These are phyloP conservation scores for Zygosaccharomyces rouxii DNA, from an alignment of 805 yeast species.

Conservation along the genomic window DNA sequence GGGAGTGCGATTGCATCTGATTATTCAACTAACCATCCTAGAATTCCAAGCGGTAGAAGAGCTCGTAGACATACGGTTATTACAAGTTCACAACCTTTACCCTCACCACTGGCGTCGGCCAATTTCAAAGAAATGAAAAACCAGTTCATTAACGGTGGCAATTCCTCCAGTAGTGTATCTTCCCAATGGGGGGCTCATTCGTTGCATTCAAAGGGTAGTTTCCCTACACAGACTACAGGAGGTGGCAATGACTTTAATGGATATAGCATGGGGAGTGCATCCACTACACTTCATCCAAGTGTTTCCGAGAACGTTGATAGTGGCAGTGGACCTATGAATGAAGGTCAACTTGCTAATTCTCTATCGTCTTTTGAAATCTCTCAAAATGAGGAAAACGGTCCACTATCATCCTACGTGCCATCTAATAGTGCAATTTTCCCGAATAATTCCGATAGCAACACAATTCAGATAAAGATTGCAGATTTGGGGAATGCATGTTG, in stretches of 20 bases:
- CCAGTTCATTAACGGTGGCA: conserved; percentile 23
- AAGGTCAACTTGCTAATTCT: conserved; percentile 33
- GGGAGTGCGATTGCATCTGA: conserved; percentile 1
- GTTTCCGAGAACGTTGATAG: background rate
- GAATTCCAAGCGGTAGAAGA: conserved; percentile 35
- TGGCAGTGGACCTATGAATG: conserved; percentile 11
- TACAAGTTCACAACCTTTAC: conserved; percentile 89
- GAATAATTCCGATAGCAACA: conserved; percentile 37
- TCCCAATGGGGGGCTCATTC: conserved; percentile 14
- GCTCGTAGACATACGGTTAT: conserved; percentile 71
- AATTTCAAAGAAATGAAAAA: conserved; percentile 35
- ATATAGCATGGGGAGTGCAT: background rate
- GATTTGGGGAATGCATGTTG: conserved; percentile 93
- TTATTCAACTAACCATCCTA: conserved; percentile 6
- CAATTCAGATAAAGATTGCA: conserved; percentile 79
- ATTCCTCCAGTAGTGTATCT: conserved; percentile 11
- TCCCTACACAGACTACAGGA: background rate
- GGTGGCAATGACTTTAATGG: background rate
- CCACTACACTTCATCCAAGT: background rate
- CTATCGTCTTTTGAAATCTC: conserved; percentile 39
- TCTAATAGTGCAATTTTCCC: conserved; percentile 34
- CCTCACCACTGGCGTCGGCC: conserved; percentile 71
- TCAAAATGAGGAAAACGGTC: conserved; percentile 12
- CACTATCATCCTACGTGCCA: conserved; percentile 6
- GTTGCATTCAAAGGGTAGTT: conserved; percentile 12